Percentiles rank a stretch among this genome's conserved stretches.
These are phyloP conservation scores for Solanum acaule DNA, from an alignment of 257 asterid species.

Conservation along the genomic window DNA sequence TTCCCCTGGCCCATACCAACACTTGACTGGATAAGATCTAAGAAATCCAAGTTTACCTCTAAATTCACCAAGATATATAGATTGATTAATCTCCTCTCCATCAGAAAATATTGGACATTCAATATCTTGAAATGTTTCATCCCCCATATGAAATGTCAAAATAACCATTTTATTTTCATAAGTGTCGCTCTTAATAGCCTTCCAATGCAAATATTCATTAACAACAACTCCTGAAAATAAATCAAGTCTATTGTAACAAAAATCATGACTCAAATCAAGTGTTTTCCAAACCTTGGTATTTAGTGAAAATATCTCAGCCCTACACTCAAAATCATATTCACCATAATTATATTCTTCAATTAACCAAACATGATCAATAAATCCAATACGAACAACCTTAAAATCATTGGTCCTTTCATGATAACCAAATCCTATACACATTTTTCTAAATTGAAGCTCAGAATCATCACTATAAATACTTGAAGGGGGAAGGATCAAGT, in stretches of 20 bases:
- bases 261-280: not conserved
- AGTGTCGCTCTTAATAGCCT: not conserved
- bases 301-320: conserved; percentile 9
- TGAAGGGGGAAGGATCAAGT: not conserved
- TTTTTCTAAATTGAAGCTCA: not conserved
- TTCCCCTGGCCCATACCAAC: not conserved
- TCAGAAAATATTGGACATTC: not conserved
- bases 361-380: not conserved
- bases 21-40: not conserved
- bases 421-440: conserved; percentile 5
- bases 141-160: not conserved
- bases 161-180: not conserved
- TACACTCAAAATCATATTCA: not conserved
- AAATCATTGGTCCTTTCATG: not conserved
- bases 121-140: not conserved
- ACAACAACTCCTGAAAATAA: not conserved
- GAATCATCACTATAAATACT: not conserved
- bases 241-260: not conserved
- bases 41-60: not conserved
- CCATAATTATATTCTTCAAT: not conserved
- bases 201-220: conserved; percentile 6
- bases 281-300: not conserved
- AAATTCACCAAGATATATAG: not conserved
- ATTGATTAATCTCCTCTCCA: not conserved
- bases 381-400: not conserved